Base-by-base conservation (phyloP, 2,329 filamentous ascomycete genomes). In the Paraphaeosphaeria minitans region DNA sequence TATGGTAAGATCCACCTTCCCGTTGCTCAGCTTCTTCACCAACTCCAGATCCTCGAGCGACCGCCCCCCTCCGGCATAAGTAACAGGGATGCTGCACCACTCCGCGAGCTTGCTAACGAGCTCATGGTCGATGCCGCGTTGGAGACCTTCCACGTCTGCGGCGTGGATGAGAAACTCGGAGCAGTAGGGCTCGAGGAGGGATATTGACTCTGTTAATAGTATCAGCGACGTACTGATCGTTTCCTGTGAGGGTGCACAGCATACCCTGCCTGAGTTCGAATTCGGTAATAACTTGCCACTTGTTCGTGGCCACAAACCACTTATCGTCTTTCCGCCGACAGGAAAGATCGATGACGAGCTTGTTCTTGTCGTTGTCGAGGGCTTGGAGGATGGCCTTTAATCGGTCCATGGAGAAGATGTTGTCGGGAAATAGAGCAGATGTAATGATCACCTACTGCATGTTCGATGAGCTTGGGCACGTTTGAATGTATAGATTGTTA, bases 281-380 rank as follows among this genome's bases (percentile, higher is more conserved):
- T 71, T 97, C 92, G 1, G 95, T 98, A 56, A 98, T 89, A 1
- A 92, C 97, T 82, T 98, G 95, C 95, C 95, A 99, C 77, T 96
- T 96, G 78, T 99, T 92, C 89, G 96, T 99, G 56, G 95, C 94
- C n/a, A 99, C 95, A 70, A 91, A 93, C 95, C 95, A 99, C 41
- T 82, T 89, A 56, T 89, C 82, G 39, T 84, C 90, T 60, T 88
- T 89, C 58, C 88, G 84, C 53, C 95, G 87, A 75, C 95, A 99
- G 78, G 93, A 97, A 24, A 99, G 85, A 74, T 99, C 95, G 74
- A 99, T 93, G 66, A 99, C 94, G 50, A 99, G 86, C 78, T 91
- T 95, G 50, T 82, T 80, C 74, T 83, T 92, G 74, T 96, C 89
- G 54, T 89, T 88, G 27, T 83, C 89, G 5, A 99, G 84, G 1